A percentile compares a stretch with the other conserved stretches of the same genome.
These are phyloP conservation scores for Termitomyces sp. DNA, from an alignment of 768 basidiomycete species.

Conservation along the genomic window DNA sequence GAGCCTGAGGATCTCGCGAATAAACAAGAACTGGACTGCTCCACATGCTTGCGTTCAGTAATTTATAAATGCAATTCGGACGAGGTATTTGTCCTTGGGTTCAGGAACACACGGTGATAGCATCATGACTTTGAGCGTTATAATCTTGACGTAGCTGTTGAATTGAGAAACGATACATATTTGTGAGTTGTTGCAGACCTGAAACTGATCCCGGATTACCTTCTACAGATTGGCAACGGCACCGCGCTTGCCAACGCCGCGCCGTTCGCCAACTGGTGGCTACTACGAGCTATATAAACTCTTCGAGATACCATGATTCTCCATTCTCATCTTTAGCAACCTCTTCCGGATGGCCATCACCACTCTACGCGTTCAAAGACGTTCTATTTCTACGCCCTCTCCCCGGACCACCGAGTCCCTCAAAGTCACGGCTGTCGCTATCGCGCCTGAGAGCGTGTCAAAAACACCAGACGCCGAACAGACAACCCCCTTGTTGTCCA, in stretches of 20 bases:
- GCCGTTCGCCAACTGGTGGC: no score
- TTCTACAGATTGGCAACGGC: neutral
- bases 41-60: neutral
- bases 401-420: slow-evolving; percentile 13
- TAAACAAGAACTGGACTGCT: neutral
- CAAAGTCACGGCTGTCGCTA: slow-evolving; percentile 18
- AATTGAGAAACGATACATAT: neutral
- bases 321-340: slow-evolving; percentile 11
- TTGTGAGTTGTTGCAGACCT: neutral
- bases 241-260: no score
- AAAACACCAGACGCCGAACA: slow-evolving; percentile 14
- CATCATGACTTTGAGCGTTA: neutral
- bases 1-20: neutral
- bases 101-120: neutral
- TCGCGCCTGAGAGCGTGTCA: slow-evolving; percentile 14
- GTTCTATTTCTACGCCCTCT: slow-evolving; percentile 21
- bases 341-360: slow-evolving; percentile 16
- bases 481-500: slow-evolving; percentile 39
- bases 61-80: neutral
- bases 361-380: slow-evolving; percentile 15
- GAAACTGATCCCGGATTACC: slow-evolving; percentile 10
- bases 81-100: neutral
- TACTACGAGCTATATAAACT: slow-evolving; percentile 12
- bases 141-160: neutral
- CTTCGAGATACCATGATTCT: slow-evolving; percentile 1